Percentiles rank a stretch among this genome's conserved stretches.
These are phyloP conservation scores for Pythium graminicola DNA, from an alignment of 352 stramenopile genomes.

Conservation along the genomic window DNA sequence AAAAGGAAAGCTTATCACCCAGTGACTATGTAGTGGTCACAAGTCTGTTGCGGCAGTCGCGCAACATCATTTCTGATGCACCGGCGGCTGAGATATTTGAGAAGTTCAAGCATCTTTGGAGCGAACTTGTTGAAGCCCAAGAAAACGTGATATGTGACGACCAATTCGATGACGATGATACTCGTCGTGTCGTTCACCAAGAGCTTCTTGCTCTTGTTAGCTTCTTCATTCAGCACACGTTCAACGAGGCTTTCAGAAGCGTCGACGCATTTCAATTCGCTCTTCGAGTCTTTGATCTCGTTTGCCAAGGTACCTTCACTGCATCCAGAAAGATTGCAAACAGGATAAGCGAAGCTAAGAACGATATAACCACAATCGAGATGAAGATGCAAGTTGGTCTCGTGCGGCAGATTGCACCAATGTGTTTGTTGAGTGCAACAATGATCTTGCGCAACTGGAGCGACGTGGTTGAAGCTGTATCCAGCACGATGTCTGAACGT, in stretches of 20 bases:
- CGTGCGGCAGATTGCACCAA: constrained; percentile 11
- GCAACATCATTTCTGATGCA: not conserved
- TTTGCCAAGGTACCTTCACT: not conserved
- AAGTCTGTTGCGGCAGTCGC: constrained; percentile 12
- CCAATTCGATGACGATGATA: not conserved
- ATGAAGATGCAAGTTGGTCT: not conserved
- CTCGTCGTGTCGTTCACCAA: not conserved
- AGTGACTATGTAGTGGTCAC: constrained; percentile 9
- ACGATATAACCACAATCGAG: not conserved
- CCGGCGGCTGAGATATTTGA: not conserved
- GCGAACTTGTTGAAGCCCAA: constrained; percentile 4
- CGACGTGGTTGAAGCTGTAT: too few species aligned
- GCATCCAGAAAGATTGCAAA: not conserved
- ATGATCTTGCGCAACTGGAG: not conserved
- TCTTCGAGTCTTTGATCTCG: not conserved
- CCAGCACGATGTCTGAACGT: too few species aligned
- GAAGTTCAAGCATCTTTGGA: constrained; percentile 9
- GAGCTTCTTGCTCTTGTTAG: constrained; percentile 12
- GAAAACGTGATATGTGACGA: not conserved
- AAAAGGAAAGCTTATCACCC: not conserved
- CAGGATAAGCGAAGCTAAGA: not conserved
- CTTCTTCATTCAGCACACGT: constrained; percentile 15
- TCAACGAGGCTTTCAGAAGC: not conserved
- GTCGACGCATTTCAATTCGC: not conserved
- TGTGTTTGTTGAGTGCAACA: not conserved